Base-by-base conservation (phyloP, 148 eudicot genomes). In the Rhododendron williamsianum region DNA sequence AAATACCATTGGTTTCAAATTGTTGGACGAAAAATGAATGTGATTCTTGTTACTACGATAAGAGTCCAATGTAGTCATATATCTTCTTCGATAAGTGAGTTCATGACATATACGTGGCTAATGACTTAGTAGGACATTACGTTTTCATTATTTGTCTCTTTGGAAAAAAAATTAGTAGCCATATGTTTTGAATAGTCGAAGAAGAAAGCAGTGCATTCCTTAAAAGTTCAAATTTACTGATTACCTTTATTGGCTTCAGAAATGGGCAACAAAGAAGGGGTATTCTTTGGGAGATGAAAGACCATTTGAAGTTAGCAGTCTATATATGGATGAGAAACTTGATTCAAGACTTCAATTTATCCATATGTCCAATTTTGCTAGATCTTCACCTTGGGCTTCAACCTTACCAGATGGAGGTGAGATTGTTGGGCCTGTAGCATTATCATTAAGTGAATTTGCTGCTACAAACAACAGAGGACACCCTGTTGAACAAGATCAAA, bases 401-500 rank as follows among this genome's bases (percentile, higher is more conserved):
- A 9, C 67, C 25, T 60, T 60, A 23, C 9, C 67, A 19, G 25
- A 6, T 52, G 58, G 19, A 13, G 58, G 58, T 52, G 19, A 52
- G 9, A 19, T 1, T 60, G 25, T 6, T 0, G 0, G 25, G 67
- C 67, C 25, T 60, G 1, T 1, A 60, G 25, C 67, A 9, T 60
- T 60, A 21, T 60, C 67, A 60, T 60, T 9, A 60, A 60, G 67
- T 60, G 67, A 60, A 60, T 19, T 60, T 60, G 67, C 25, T 60
- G 25, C 25, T 5, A 60, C 25, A 60, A 86, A 85, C 58, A 88
- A 21, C 10, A 88, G 85, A 83, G 88, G 79, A 76, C 81, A 54
- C 85, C 74, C 72, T 41, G 56, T 25, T 23, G 82, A 83, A 72
- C 82, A 82, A 79, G 85, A 76, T 60, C 87, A 80, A 81, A 81